phyloP scores from a whole-genome alignment of 2,329 filamentous ascomycete genomes.

The Fragosphaeria purpurea region DNA sequence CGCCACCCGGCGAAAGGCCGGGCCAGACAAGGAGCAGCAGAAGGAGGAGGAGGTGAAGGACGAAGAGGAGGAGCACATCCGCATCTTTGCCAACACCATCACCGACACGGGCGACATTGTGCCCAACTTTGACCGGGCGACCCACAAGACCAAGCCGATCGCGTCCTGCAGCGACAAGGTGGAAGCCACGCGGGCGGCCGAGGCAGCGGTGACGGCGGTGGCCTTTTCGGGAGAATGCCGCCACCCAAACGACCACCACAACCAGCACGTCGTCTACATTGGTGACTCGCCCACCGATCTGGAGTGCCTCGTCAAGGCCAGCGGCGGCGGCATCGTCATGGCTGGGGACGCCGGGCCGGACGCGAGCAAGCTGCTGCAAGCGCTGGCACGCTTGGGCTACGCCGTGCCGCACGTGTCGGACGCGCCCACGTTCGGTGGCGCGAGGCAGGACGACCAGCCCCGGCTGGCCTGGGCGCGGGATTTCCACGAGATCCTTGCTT shows the following conservation, averaged over 20 bases:
- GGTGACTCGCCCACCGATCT: constrained; percentile 50
- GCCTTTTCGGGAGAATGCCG: no score
- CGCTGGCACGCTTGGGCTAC: constrained; percentile 27
- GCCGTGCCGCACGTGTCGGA: constrained; percentile 27
- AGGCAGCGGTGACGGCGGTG: neutral
- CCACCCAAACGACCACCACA: neutral
- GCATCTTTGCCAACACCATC: constrained; percentile 36
- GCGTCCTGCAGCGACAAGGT: constrained; percentile 38
- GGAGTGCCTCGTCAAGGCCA: constrained; percentile 34
- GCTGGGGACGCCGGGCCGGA: constrained; percentile 18
- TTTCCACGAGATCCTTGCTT: constrained; percentile 31
- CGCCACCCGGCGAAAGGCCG: no score
- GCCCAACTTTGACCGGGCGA: constrained; percentile 21
- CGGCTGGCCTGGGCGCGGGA: constrained; percentile 32
- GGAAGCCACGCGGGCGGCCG: constrained; percentile 26
- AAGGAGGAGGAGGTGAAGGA: neutral
- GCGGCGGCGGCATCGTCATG: constrained; percentile 35
- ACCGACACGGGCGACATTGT: constrained; percentile 27
- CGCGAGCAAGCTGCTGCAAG: constrained; percentile 23
- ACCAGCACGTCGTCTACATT: constrained; percentile 34
- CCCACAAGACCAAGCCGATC: constrained; percentile 10
- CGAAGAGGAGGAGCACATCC: constrained; percentile 12
- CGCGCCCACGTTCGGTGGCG: neutral
- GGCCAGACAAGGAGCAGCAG: constrained; percentile 11
- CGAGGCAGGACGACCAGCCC: neutral